Evolutionary conservation across 2,329 filamentous ascomycete genomes (phyloP).

Genomic region (Coniosporium tulheliwenetii): DNA sequence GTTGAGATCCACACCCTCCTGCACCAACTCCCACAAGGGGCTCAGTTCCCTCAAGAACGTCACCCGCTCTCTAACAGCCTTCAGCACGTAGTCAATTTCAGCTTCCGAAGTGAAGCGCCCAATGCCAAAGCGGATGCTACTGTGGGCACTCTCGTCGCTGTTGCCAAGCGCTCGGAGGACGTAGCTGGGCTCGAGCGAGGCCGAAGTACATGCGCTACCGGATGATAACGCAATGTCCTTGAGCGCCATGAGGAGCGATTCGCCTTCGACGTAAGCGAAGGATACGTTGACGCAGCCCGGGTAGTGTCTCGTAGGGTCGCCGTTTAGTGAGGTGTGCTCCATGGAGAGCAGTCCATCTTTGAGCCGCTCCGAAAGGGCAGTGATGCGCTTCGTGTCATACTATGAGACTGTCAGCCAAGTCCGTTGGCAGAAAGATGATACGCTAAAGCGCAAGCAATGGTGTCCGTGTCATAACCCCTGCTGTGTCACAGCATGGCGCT

Average conservation of each 20-base stretch:
- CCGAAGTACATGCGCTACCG: conserved; percentile 91
- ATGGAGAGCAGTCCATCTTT: conserved; percentile 68
- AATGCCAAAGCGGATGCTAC: conserved; percentile 94
- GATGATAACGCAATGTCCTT: conserved; percentile 97
- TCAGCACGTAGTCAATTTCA: conserved; percentile 95
- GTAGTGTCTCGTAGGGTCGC: conserved; percentile 70
- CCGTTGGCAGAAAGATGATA: neutral
- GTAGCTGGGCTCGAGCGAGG: conserved; percentile 91
- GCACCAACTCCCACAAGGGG: conserved; percentile 92
- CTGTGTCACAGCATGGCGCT: conserved; percentile 38
- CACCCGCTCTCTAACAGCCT: conserved; percentile 81
- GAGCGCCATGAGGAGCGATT: conserved; percentile 92
- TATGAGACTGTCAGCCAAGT: conserved; percentile 21
- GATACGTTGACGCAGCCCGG: conserved; percentile 97
- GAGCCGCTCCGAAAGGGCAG: conserved; percentile 67
- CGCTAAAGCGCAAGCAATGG: neutral
- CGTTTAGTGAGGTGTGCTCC: conserved; percentile 88
- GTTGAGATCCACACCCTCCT: conserved; percentile 88
- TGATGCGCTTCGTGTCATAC: conserved; percentile 86
- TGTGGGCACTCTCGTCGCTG: conserved; percentile 95
- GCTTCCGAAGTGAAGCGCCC: conserved; percentile 88
- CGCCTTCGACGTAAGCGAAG: conserved; percentile 95
- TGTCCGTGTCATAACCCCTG: conserved; percentile 45
- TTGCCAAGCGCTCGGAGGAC: conserved; percentile 86
- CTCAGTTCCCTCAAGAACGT: conserved; percentile 88